Evolutionary conservation across 2,329 filamentous ascomycete species (phyloP), one percentile per base, ranked within the genome.

Genomic region (Aspergillus sp.): DNA sequence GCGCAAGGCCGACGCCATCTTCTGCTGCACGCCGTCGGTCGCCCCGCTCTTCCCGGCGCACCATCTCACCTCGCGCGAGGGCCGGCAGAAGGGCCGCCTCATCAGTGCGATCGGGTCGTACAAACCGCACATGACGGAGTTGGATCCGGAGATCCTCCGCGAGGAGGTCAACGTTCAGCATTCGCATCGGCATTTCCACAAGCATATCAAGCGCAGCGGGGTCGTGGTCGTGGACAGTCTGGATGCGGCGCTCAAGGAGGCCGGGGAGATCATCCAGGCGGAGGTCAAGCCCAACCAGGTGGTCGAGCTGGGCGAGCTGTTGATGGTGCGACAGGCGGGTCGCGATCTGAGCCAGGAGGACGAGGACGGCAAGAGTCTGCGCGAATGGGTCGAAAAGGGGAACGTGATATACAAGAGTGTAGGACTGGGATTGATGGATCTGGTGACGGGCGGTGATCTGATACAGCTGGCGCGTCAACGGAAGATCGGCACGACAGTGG

Each of bases 251-350:
- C 69, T 96, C 41, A 86, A 86, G 61, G 90, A 96, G 67, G 88
- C 92, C 0, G 93, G 93, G 0, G 93, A 97, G 75, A 78, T 97
- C 45, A 87, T 95, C 9, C 84, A 90, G 59, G 89, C 90, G 0
- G 86, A 85, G 0, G 76, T 97, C 23, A 78, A 79, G 19, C 85
- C 89, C 0, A 81, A 85, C 43, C 87, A 95, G 61, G 81, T 97
- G 3, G 89, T 96, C 0, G 93, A 97, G 70, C 76, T 97, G 1
- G 93, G 92, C 3, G 92, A 97, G 67, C 76, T 97, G 45, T 72
- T 87, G 55, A 86, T 86, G 82, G 71, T 86, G 61, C 82, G 81
- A 65, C 71, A 79, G 44, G 80, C 82, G 49, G 77, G 78, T 2
- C 65, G 61, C 36, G 57, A 65, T 13, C 62, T 68, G 45, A 58